Percentiles rank a stretch among this genome's conserved stretches.
Conservation (phyloP, 2,329 filamentous ascomycete genomes). For the Aspergillus sp. region DNA sequence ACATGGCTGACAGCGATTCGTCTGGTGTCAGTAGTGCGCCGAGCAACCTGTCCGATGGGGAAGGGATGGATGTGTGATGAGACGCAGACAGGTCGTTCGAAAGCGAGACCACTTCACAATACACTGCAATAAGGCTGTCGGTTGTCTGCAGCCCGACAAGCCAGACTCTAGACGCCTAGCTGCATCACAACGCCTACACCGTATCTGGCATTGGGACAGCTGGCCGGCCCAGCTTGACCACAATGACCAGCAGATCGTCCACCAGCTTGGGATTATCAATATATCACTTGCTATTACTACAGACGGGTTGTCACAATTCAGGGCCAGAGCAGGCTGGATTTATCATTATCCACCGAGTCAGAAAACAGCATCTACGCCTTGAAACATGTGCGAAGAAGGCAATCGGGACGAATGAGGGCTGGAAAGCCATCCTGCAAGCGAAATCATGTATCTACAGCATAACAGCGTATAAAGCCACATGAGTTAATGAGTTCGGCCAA, state of each 20-base stretch:
- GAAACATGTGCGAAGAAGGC: background rate
- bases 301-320: background rate
- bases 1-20: constrained; percentile 35
- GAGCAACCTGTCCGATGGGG: constrained; percentile 42
- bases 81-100: background rate
- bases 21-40: constrained; percentile 45
- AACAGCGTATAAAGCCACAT: background rate
- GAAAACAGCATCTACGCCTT: background rate
- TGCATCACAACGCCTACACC: background rate
- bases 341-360: background rate
- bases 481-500: background rate
- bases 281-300: background rate
- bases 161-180: background rate
- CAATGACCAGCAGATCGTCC: background rate
- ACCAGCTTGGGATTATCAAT: background rate
- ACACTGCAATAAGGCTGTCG: background rate
- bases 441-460: constrained; percentile 2
- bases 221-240: constrained; percentile 2
- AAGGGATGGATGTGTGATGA: constrained; percentile 40
- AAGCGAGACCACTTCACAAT: background rate
- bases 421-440: background rate
- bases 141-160: background rate
- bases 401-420: background rate
- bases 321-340: background rate
- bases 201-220: background rate